Base-by-base conservation (phyloP, 106 monocot genomes). In the Xerophyta viscosa region DNA sequence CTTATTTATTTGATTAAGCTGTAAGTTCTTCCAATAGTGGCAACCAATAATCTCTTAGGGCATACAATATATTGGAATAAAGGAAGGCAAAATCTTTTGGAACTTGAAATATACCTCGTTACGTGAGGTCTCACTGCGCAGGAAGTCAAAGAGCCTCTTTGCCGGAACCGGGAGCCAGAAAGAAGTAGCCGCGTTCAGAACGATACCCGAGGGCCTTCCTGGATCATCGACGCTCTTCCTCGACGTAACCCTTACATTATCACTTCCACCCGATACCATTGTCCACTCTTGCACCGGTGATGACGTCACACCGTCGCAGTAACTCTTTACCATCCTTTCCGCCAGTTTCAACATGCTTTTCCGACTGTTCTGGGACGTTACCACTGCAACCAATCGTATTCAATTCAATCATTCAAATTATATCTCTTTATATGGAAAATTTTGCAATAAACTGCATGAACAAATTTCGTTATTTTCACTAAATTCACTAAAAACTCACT, bases 321-420 rank as follows among this genome's bases (percentile, higher is more conserved):
- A 92, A 73, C 92, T 87, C 27, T 70, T 71, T 1, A 92, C 87
- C 86, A 92, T 82, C 65, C 87, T 82, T 63, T 92, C 82, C 7
- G 92, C 92, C 15, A 92, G 66, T 39, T 92, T 92, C 70, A 92
- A 23, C 87, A 92, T 87, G 79, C 92, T 77, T 54, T 77, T 86
- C 63, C 86, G 76, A 41, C 86, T 86, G n/a, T 86, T 86, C 19
- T 71, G 52, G 15, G 64, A 76, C 22, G 82, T 78, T 50, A 91
- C 78, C 49, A 91, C 86, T 91, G 52, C 57, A 42, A 19, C n/a
- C n/a, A n/a, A n/a, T n/a, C n/a, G n/a, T n/a, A n/a, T n/a, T n/a
- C n/a, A n/a, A n/a, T n/a, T n/a, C n/a, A n/a, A n/a, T n/a, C n/a
- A n/a, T n/a, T n/a, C n/a, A n/a, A n/a, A n/a, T n/a, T n/a, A n/a